Evolutionary conservation across 2,329 filamentous ascomycete species (phyloP).

Genomic region (Botryotinia narcissicola): DNA sequence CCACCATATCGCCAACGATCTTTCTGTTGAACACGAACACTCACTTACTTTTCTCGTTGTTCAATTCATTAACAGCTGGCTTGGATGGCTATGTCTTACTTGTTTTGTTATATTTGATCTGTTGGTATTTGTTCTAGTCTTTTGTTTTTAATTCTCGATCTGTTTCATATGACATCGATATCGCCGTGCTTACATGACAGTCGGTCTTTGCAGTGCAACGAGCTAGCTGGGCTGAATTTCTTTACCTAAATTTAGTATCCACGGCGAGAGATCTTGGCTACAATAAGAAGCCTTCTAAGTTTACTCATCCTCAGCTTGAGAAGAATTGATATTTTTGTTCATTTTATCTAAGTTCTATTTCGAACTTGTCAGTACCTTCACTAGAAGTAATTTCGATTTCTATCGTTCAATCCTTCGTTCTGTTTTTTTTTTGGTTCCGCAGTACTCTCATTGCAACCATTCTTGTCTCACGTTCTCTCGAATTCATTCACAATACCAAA

Average conservation of each 20-base stretch:
- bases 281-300: constrained; percentile 1
- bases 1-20: background rate
- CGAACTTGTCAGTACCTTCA: background rate
- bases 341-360: background rate
- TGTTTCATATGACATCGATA: background rate
- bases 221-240: background rate
- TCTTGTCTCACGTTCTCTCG: background rate
- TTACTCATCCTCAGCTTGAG: constrained; percentile 5
- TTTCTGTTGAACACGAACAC: background rate
- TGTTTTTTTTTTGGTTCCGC: background rate
- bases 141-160: background rate
- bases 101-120: background rate
- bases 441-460: background rate
- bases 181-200: background rate
- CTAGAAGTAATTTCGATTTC: background rate
- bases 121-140: background rate
- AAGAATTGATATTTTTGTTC: background rate
- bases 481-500: background rate
- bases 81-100: background rate
- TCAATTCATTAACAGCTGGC: background rate
- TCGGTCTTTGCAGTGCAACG: background rate
- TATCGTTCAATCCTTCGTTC: background rate
- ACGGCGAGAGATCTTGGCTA: background rate
- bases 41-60: background rate
- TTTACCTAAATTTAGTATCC: background rate